phyloP scores from a whole-genome alignment of 495 filamentous ascomycete genomes.

The Hypoxylon fragiforme region DNA sequence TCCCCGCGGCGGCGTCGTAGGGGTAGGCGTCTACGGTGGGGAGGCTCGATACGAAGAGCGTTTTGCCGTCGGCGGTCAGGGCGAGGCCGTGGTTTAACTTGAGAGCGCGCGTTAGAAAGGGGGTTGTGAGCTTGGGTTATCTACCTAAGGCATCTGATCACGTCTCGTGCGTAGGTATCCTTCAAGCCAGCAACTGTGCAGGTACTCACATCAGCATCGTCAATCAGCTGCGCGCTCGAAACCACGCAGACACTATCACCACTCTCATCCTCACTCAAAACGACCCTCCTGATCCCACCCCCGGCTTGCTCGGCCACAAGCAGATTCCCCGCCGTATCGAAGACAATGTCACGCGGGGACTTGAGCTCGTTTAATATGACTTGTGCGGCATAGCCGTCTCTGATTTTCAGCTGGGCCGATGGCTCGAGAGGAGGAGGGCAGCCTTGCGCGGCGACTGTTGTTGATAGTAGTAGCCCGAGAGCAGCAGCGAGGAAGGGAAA shows the following conservation, averaged over 20 bases:
- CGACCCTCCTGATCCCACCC: constrained; percentile 52
- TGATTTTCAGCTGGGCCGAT: constrained; percentile 43
- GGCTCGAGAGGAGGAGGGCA: constrained; percentile 16
- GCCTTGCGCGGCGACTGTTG: constrained; percentile 2
- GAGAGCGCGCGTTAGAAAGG: too few species aligned
- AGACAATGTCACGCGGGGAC: constrained; percentile 55
- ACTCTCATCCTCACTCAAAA: constrained; percentile 53
- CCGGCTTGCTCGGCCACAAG: constrained; percentile 56
- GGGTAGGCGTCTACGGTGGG: constrained; percentile 58
- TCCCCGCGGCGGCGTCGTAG: constrained; percentile 55
- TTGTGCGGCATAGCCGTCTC: constrained; percentile 55
- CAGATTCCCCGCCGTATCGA: constrained; percentile 60
- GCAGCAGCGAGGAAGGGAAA: constrained; percentile 4
- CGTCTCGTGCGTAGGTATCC: background rate
- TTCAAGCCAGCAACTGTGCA: too few species aligned
- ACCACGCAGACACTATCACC: constrained; percentile 51
- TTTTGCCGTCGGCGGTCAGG: constrained; percentile 61
- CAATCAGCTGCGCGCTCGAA: constrained; percentile 45
- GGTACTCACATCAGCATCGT: constrained; percentile 43
- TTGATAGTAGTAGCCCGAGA: constrained; percentile 15
- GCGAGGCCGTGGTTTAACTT: constrained; percentile 67
- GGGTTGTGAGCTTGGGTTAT: too few species aligned
- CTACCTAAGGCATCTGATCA: too few species aligned
- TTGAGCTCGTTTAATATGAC: constrained; percentile 56
- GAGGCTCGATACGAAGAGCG: constrained; percentile 61